Base-by-base conservation (phyloP, 352 stramenopile species). In the Phytophthora fragariae region DNA sequence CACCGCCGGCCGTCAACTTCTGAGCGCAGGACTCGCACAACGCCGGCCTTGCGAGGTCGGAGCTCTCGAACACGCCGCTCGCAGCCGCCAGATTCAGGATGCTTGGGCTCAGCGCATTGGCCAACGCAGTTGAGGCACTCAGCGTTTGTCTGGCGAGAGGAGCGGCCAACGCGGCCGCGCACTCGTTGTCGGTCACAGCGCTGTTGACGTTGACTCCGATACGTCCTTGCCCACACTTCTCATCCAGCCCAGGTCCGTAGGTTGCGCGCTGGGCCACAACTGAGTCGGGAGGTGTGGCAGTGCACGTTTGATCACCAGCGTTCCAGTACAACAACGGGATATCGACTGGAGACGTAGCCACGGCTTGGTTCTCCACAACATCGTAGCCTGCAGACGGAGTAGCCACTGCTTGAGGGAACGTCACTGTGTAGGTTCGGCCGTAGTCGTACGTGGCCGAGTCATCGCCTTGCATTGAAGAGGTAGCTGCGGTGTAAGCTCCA, bases 391-490 rank as follows among this genome's bases (percentile, higher is more conserved):
- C 44, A 61, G 33, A n/a, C 53, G 72, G 58, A 15, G 47, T 46
- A n/a, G 14, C 77, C 63, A 93, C 79, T 0, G 82, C 24, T 31
- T 85, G 77, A 14, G 81, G 70, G 41, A 95, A 94, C 19, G 58
- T 76, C 1, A 93, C 62, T 0, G 53, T 77, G 76, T 93, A 95
- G 37, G 81, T 86, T 74, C 88, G 83, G 14, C 89, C 89, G 64
- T 74, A 95, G 68, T 96, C 86, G 81, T 89, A 96, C 2, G 68
- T 65, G 0, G 82, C 76, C 12, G 78, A 77, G 68, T 86, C 84
- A 52, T 91, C 78, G n/a, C 88, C 88, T 44, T 81, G 81, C 0
- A 56, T 61, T 1, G 73, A 53, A 17, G 93, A 84, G 0, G 54
- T 67, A 1, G 69, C 73, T 3, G 63, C 66, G 0, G 73, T 65